Evolutionary conservation across 2,329 filamentous ascomycete genomes (phyloP).

Genomic region (Colletotrichum sp.): DNA sequence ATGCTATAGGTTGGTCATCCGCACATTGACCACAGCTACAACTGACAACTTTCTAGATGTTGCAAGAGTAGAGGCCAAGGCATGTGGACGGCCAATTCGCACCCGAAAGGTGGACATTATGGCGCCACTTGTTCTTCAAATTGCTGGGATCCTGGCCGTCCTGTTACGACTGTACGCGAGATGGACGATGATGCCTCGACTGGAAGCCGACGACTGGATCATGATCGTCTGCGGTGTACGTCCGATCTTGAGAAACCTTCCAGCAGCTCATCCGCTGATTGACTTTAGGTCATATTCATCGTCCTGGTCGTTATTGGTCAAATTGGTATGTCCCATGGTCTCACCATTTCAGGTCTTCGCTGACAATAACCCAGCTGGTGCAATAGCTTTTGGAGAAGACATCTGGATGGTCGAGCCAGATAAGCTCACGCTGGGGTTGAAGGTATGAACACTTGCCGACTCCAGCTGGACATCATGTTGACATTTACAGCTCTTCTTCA

Average conservation of each 20-base stretch:
- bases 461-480: background rate
- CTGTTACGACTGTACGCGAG: slow-evolving; percentile 40
- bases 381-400: slow-evolving; percentile 38
- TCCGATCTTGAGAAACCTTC: fast-evolving
- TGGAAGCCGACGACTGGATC: slow-evolving; percentile 44
- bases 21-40: background rate
- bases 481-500: slow-evolving; percentile 28
- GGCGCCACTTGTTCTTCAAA: slow-evolving; percentile 37
- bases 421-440: slow-evolving; percentile 32
- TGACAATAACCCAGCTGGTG: slow-evolving; percentile 24
- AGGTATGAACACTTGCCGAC: slow-evolving; percentile 22
- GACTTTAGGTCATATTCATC: slow-evolving; percentile 29
- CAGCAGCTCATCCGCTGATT: background rate
- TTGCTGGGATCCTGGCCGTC: slow-evolving; percentile 37
- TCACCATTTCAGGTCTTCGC: background rate
- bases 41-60: slow-evolving; percentile 29
- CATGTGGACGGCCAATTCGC: slow-evolving; percentile 34
- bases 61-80: slow-evolving; percentile 32
- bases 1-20: slow-evolving; percentile 29
- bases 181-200: slow-evolving; percentile 32
- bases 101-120: slow-evolving; percentile 35
- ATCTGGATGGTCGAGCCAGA: slow-evolving; percentile 38
- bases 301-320: slow-evolving; percentile 35
- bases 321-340: slow-evolving; percentile 26
- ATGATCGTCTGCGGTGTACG: slow-evolving; percentile 38